Evolutionary conservation across 768 basidiomycete genomes (phyloP), one percentile per base, ranked within the genome.

Genomic region (Plicaturopsis crispa): DNA sequence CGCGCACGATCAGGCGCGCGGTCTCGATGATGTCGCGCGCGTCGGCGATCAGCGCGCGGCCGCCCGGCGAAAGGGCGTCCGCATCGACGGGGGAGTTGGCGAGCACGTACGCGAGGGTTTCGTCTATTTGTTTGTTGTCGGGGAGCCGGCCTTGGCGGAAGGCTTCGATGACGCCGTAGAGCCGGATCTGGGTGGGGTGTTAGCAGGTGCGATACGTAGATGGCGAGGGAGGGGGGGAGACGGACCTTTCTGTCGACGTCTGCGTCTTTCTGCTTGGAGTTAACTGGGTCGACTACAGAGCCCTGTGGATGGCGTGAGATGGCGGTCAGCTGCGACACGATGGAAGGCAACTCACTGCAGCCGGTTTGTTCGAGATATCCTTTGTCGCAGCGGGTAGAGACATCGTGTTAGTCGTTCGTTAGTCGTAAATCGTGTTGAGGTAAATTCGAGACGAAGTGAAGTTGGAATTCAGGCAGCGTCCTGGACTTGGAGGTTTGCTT

Each of bases 141-240:
- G 89, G 91, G 53, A 86, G 65, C 40, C 80, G 79, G 18, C 86
- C 87, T 36, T 79, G 67, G 34, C 85, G 73, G 53, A 96, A 77
- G 0, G 90, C 91, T 48, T 84, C 66, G 43, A 96, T 69, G 40
- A 85, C 76, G 47, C 83, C 87, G 52, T 82, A 93, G 31, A 94
- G 63, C 36, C 76, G 76, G 39, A 94, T 69, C 76, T 80, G 12
- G 38, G 26, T 8, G 8, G 26, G 41, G 3, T 34, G 3, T 12
- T 2, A 8, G n/a, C 23, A 6, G 43, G 6, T 41, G 23, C 22
- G 23, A 36, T 16, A 10, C 42, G 38, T 35, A 38, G 12, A 11
- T 26, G 16, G 39, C 24, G 16, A 16, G 4, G 11, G 19, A 20
- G 14, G 14, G 20, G 14, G 33, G n/a, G 12, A 3, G 12, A 30